Conservation (phyloP, 1,284 basidiomycete genomes). For the Leccinum pseudoinsigne region DNA sequence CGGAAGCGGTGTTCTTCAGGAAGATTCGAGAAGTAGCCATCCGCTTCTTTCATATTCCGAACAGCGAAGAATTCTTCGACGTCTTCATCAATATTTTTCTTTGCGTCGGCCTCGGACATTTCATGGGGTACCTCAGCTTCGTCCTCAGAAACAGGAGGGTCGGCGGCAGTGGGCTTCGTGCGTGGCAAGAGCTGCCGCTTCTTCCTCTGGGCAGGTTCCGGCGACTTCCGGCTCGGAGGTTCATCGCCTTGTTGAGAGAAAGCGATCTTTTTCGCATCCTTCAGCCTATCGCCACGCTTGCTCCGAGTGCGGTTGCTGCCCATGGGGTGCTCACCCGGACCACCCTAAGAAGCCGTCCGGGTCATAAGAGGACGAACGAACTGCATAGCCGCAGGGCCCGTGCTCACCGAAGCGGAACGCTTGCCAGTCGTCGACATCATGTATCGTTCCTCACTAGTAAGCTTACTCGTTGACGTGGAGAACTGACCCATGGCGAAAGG, state of each 20-base stretch:
- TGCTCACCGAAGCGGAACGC: too few species aligned
- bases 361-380: too few species aligned
- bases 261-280: conserved; percentile 37
- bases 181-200: conserved; percentile 64
- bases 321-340: too few species aligned
- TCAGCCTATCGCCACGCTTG: conserved; percentile 59
- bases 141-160: conserved; percentile 52
- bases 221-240: conserved; percentile 48
- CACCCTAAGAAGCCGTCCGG: too few species aligned
- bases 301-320: too few species aligned
- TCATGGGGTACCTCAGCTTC: conserved; percentile 47
- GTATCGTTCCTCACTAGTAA: too few species aligned
- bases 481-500: too few species aligned
- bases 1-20: conserved; percentile 60
- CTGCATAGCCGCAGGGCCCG: too few species aligned
- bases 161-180: conserved; percentile 38
- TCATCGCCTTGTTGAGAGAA: conserved; percentile 35
- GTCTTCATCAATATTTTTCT: conserved; percentile 81
- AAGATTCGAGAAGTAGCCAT: conserved; percentile 78
- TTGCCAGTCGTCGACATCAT: too few species aligned
- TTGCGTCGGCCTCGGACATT: conserved; percentile 72
- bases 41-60: conserved; percentile 83
- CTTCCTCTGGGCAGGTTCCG: conserved; percentile 59
- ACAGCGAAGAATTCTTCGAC: conserved; percentile 75
- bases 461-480: too few species aligned